Percentiles rank a stretch among this genome's conserved stretches.
phyloP scores from a whole-genome alignment of 139 green algal species.

The Tetraselmis chui region DNA sequence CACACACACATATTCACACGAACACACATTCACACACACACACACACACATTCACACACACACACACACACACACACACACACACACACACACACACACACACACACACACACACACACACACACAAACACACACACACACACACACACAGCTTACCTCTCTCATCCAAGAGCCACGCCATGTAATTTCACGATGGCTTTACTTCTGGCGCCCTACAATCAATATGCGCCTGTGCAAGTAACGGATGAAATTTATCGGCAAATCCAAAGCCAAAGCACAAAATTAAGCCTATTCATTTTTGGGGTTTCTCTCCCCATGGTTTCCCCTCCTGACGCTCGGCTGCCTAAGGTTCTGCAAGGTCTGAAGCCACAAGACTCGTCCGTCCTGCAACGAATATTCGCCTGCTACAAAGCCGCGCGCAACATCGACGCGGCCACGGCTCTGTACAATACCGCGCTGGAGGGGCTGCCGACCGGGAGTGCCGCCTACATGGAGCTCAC shows the following conservation, averaged over 20 bases:
- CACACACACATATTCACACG: too few relatives aligned
- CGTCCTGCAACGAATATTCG: neutral
- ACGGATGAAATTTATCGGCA: too few relatives aligned
- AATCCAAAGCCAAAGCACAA: too few relatives aligned
- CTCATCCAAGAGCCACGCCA: too few relatives aligned
- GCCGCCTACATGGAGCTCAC: neutral
- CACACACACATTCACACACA: constrained; percentile 4
- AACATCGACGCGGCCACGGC: neutral
- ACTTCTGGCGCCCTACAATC: too few relatives aligned
- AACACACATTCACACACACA: constrained; percentile 6
- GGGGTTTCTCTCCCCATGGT: too few relatives aligned
- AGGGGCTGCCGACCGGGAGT: neutral
- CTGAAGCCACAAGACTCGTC: neutral
- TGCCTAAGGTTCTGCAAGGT: neutral
- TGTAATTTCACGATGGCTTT: too few relatives aligned
- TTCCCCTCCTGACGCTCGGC: too few relatives aligned
- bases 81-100: constrained; percentile 5
- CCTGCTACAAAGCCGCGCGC: neutral
- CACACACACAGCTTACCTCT: neutral
- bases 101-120: too few relatives aligned
- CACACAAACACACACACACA: too few relatives aligned
- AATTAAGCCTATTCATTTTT: too few relatives aligned
- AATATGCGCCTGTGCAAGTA: too few relatives aligned
- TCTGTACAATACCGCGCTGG: neutral
- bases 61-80: constrained; percentile 1